Base-by-base conservation (phyloP, 176 grass and related monocot species). In the Oryza punctata region DNA sequence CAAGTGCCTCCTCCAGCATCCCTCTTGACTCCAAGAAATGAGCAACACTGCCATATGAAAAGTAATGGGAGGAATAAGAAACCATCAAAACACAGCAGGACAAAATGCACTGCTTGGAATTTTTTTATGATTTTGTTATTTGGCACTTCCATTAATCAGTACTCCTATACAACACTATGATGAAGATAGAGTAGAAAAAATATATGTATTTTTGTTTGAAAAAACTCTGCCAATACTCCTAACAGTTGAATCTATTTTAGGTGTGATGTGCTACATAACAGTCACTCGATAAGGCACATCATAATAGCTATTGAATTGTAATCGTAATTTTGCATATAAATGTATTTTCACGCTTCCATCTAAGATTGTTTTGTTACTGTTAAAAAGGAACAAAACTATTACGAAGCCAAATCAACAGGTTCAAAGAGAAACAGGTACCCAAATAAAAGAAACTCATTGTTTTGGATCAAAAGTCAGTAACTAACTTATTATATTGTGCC, bases 1-100 rank as follows among this genome's bases (percentile, higher is more conserved):
- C 93, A 84, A 98, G 89, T 90, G 96, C 96, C 69, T 98, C 96
- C 81, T 98, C 96, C 74, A 98, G 77, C 96, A 98, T 98, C 30
- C 91, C 93, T 86, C 96, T 92, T 3, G 96, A 98, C 72, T 98
- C 96, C 89, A 98, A 85, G 85, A 98, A 98, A 90, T 90, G 96
- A 87, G 96, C 96, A 12, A 96, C 93, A 35, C 96, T 98, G 90
- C 52, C 77, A 80, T 27, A 87, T 60, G 14, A 68, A 75, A 71
- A 82, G 61, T 41, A 35, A 5, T 35, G 19, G 63, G 66, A 16
- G 5, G 28, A 78, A 49, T 19, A 68, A 6, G 40, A 41, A 57
- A 49, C 11, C 46, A 2, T 52, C 18, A 2, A 18, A 45, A 64
- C 38, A 15, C 78, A 83, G 33, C 54, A 65, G 13, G 37, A 83